phyloP scores from a whole-genome alignment of 2,329 filamentous ascomycete species.

The Ascochyta fabae region DNA sequence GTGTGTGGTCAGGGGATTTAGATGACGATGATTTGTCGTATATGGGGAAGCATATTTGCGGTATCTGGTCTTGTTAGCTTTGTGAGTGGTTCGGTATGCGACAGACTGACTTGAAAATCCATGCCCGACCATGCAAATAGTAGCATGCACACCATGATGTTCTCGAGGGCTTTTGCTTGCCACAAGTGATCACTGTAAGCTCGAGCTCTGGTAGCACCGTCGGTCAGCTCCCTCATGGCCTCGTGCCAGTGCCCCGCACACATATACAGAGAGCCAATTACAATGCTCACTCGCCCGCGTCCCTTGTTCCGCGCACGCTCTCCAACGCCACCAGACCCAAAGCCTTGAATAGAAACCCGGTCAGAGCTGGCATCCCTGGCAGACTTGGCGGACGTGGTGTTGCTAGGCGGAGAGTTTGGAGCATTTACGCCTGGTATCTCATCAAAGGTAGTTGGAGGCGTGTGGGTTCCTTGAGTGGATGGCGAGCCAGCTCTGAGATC shows the following conservation, averaged over 20 bases:
- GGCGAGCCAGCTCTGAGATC: slow-evolving; percentile 38
- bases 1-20: slow-evolving; percentile 52
- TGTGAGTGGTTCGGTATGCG: too few species aligned
- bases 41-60: slow-evolving; percentile 59
- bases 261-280: slow-evolving; percentile 85
- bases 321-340: slow-evolving; percentile 67
- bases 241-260: slow-evolving; percentile 90
- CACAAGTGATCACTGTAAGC: slow-evolving; percentile 90
- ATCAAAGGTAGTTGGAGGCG: slow-evolving; percentile 59
- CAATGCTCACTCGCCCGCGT: slow-evolving; percentile 77
- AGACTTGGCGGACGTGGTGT: slow-evolving; percentile 52
- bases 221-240: slow-evolving; percentile 80
- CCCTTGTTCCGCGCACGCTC: slow-evolving; percentile 82
- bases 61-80: slow-evolving; percentile 52
- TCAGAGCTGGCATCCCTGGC: slow-evolving; percentile 64
- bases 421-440: slow-evolving; percentile 46
- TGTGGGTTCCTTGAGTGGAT: slow-evolving; percentile 35
- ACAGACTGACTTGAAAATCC: slow-evolving; percentile 72
- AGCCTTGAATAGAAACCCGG: slow-evolving; percentile 69
- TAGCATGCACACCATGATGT: slow-evolving; percentile 80
- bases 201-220: slow-evolving; percentile 78
- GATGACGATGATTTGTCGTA: slow-evolving; percentile 55
- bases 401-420: slow-evolving; percentile 48
- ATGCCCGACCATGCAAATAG: slow-evolving; percentile 84
- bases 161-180: slow-evolving; percentile 94